Conservation (phyloP, 192 early-diverging fungal genomes). For the Funneliformis geosporum region DNA sequence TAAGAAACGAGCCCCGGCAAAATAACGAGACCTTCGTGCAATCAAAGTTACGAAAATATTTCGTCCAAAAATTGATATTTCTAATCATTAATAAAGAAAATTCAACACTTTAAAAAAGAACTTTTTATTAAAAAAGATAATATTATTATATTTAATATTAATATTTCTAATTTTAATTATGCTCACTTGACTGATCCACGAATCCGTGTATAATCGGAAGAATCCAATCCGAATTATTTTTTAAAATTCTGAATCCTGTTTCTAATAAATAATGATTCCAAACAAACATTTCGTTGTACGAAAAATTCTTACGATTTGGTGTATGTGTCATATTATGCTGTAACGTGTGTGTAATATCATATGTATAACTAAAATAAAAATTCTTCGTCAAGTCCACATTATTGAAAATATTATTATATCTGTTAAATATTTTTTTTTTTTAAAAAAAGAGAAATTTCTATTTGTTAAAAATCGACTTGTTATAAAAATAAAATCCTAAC, state of each 20-base stretch:
- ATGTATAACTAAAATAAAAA: conserved; percentile 97
- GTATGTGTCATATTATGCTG: conserved; percentile 84
- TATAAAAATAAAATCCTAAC: neutral
- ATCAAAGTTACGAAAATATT: conserved; percentile 92
- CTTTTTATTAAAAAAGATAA: neutral
- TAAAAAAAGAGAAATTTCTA: no score
- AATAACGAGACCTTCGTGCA: conserved; percentile 89
- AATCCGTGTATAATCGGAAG: conserved; percentile 91
- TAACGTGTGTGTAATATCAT: conserved; percentile 90
- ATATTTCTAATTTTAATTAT: neutral
- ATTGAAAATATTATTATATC: conserved; percentile 82
- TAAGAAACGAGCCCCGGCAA: conserved; percentile 94
- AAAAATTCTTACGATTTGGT: conserved; percentile 31
- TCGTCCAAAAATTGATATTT: conserved; percentile 88
- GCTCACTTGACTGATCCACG: conserved; percentile 91
- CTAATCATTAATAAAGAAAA: conserved; percentile 38
- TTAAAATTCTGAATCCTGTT: conserved; percentile 65
- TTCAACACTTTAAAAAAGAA: neutral
- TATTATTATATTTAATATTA: no score
- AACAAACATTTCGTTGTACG: conserved; percentile 88
- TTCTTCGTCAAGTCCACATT: conserved; percentile 93
- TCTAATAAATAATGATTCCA: conserved; percentile 87
- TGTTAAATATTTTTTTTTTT: conserved; percentile 1
- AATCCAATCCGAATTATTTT: conserved; percentile 71
- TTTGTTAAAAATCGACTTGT: neutral